Evolutionary conservation across 2,329 filamentous ascomycete genomes (phyloP).

Genomic region (Fusarium guadeloupense): DNA sequence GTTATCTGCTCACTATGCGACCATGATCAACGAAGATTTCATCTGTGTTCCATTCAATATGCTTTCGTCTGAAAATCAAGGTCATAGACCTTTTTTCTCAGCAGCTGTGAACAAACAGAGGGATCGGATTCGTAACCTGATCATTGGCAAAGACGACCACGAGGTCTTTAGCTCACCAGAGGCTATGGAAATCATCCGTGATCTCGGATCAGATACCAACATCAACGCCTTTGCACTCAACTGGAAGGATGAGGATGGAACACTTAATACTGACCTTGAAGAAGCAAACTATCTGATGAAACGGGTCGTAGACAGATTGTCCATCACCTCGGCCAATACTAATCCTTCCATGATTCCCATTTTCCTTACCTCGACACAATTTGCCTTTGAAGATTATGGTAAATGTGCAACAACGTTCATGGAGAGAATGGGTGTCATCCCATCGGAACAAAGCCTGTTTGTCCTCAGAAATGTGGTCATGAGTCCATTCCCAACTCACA

Average conservation of each 20-base stretch:
- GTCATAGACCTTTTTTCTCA: conserved; percentile 28
- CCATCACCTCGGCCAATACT: conserved; percentile 52
- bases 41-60: conserved; percentile 55
- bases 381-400: conserved; percentile 52
- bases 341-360: conserved; percentile 53
- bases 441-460: conserved; percentile 50
- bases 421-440: conserved; percentile 49
- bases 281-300: conserved; percentile 60
- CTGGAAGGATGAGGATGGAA: conserved; percentile 51
- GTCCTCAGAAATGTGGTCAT: conserved; percentile 60
- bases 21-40: conserved; percentile 50
- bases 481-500: conserved; percentile 55
- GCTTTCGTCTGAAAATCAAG: conserved; percentile 48
- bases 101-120: conserved; percentile 48
- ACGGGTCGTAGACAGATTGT: conserved; percentile 53
- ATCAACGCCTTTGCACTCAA: conserved; percentile 58
- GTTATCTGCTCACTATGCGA: conserved; percentile 54
- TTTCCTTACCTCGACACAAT: conserved; percentile 57
- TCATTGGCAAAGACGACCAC: conserved; percentile 50
- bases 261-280: conserved; percentile 54
- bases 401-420: conserved; percentile 54
- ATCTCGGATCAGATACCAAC: conserved; percentile 57
- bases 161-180: conserved; percentile 49
- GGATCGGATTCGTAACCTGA: conserved; percentile 50
- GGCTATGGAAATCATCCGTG: conserved; percentile 51